These are phyloP conservation scores for Fraxinus sp. DNA, from an alignment of 305 asterid genomes.

Conservation along the genomic window DNA sequence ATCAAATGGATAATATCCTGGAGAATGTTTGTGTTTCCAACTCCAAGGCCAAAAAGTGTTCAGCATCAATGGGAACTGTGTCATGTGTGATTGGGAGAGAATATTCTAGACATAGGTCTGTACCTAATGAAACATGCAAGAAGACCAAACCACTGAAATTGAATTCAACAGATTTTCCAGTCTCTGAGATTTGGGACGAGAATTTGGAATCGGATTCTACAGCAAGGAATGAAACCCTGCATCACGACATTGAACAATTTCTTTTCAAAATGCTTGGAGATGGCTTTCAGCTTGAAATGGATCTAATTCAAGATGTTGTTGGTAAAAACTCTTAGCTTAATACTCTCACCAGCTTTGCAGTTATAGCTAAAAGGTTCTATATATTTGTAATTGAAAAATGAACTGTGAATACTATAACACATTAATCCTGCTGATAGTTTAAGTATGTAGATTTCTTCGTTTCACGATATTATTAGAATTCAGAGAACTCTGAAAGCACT, in stretches of 20 bases:
- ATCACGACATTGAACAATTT: slow-evolving; percentile 52
- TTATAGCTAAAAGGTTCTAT: neutral
- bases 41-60: slow-evolving; percentile 43
- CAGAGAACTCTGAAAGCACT: slow-evolving; percentile 4
- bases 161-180: slow-evolving; percentile 47
- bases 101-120: slow-evolving; percentile 40
- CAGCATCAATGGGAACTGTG: slow-evolving; percentile 69
- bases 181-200: slow-evolving; percentile 58
- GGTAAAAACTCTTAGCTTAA: slow-evolving; percentile 47
- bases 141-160: slow-evolving; percentile 56
- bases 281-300: slow-evolving; percentile 63
- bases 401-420: neutral
- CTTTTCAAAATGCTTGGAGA: slow-evolving; percentile 71
- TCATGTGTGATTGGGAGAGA: slow-evolving; percentile 60
- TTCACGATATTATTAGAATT: neutral
- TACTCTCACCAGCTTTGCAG: neutral
- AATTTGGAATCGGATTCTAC: slow-evolving; percentile 28
- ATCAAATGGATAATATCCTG: slow-evolving; percentile 25
- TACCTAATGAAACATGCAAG: slow-evolving; percentile 32
- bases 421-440: neutral
- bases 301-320: slow-evolving; percentile 56
- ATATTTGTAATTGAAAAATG: neutral
- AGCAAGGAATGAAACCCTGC: slow-evolving; percentile 39
- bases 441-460: neutral
- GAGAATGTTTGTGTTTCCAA: slow-evolving; percentile 27